Percentiles rank a stretch among this genome's conserved stretches.
phyloP scores from a whole-genome alignment of 1,139 yeast genomes.

The Pneumocystis jirovecii region DNA sequence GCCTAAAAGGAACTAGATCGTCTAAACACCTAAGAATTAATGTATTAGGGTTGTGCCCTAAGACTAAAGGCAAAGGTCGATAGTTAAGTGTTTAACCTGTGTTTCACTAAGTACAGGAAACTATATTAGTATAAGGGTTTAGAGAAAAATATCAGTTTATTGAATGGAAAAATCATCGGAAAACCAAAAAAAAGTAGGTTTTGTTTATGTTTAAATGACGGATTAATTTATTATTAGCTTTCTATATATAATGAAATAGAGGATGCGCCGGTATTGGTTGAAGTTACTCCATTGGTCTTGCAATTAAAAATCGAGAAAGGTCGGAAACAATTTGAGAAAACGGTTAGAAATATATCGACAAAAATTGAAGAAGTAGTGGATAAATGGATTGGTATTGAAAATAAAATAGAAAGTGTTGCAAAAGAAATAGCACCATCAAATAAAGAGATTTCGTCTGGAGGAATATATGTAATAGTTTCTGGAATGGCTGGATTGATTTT shows the following conservation, averaged over 20 bases:
- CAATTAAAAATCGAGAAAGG: background rate
- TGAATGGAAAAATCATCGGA: too few relatives aligned
- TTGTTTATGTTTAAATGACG: background rate
- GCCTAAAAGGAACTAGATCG: too few relatives aligned
- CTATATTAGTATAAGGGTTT: too few relatives aligned
- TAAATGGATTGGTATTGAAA: slow-evolving; percentile 7
- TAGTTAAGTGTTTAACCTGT: too few relatives aligned
- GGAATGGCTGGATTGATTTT: slow-evolving; percentile 12
- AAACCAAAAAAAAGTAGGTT: background rate
- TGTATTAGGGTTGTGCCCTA: too few relatives aligned
- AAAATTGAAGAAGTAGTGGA: slow-evolving; percentile 2
- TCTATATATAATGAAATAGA: background rate
- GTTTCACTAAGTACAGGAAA: too few relatives aligned
- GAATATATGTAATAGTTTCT: slow-evolving; percentile 7
- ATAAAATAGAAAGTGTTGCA: slow-evolving; percentile 5
- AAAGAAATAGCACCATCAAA: slow-evolving; percentile 6
- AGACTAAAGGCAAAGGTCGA: too few relatives aligned
- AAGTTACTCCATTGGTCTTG: background rate
- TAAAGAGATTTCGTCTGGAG: slow-evolving; percentile 10
- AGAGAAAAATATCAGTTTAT: too few relatives aligned
- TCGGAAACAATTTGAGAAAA: background rate
- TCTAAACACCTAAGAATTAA: too few relatives aligned
- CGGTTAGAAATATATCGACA: background rate
- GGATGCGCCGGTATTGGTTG: background rate
- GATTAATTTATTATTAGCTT: background rate